These are phyloP conservation scores for Kwoniella mangroviensis DNA, from an alignment of 768 basidiomycete species.

Conservation along the genomic window DNA sequence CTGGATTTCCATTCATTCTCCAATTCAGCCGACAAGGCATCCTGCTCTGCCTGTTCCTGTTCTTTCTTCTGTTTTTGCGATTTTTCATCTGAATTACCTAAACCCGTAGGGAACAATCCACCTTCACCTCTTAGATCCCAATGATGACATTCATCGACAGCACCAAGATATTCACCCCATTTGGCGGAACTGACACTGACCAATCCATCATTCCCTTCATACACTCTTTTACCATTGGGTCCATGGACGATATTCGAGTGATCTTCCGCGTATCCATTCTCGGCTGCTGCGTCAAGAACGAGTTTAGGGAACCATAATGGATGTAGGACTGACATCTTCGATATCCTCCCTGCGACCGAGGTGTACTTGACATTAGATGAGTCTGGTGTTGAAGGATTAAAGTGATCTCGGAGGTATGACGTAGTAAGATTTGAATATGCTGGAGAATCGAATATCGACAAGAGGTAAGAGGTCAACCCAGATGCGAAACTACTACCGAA, in stretches of 20 bases:
- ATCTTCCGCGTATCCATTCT: slow-evolving; percentile 62
- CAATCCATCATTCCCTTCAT: slow-evolving; percentile 82
- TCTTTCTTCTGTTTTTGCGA: slow-evolving; percentile 25
- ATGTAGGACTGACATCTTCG: slow-evolving; percentile 63
- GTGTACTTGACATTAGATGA: slow-evolving; percentile 82
- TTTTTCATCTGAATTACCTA: slow-evolving; percentile 12
- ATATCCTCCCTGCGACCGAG: slow-evolving; percentile 80
- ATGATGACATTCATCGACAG: slow-evolving; percentile 87
- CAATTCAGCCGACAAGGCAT: slow-evolving; percentile 34
- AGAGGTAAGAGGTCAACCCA: slow-evolving; percentile 82
- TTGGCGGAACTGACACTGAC: slow-evolving; percentile 81
- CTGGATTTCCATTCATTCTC: slow-evolving; percentile 12
- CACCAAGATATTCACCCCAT: slow-evolving; percentile 95
- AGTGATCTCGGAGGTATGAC: slow-evolving; percentile 65
- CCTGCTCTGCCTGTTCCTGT: slow-evolving; percentile 32
- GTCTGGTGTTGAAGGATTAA: slow-evolving; percentile 66
- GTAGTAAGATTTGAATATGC: slow-evolving; percentile 95
- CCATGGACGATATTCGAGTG: slow-evolving; percentile 35
- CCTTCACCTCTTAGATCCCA: slow-evolving; percentile 92
- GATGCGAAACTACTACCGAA: slow-evolving; percentile 73
- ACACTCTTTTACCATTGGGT: slow-evolving; percentile 44
- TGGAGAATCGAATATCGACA: slow-evolving; percentile 90
- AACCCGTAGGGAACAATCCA: slow-evolving; percentile 61
- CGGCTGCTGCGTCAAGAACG: slow-evolving; percentile 84
- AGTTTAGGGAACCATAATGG: slow-evolving; percentile 97